phyloP scores from a whole-genome alignment of 129 eudicot genomes.

The Artemisia tridentata region DNA sequence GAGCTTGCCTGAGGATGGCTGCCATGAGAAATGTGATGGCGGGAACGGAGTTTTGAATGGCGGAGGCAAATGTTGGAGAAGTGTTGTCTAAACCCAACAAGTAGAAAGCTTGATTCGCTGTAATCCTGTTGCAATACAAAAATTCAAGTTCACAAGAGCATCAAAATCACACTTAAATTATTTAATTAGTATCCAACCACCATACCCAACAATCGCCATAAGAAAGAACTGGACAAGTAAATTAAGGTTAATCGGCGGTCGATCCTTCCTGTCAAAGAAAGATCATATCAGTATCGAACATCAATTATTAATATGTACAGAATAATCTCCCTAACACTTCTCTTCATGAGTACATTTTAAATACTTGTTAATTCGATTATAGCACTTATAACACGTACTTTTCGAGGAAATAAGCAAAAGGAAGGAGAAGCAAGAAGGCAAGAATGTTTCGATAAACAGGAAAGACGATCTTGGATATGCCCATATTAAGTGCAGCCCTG shows the following conservation, averaged over 20 bases:
- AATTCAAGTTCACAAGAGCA: background rate
- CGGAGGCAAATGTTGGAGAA: conserved; percentile 96
- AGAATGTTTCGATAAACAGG: conserved; percentile 89
- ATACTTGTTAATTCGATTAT: background rate
- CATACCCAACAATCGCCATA: conserved; percentile 93
- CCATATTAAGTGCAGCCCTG: conserved; percentile 98
- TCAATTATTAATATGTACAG: background rate
- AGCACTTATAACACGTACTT: conserved; percentile 52
- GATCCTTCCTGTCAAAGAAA: conserved; percentile 62
- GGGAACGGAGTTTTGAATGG: conserved; percentile 93
- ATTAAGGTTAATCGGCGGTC: conserved; percentile 67
- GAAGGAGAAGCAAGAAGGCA: conserved; percentile 79
- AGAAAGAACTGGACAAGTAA: conserved; percentile 87
- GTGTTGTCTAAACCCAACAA: conserved; percentile 89
- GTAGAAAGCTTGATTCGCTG: conserved; percentile 96
- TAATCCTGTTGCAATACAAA: conserved; percentile 48
- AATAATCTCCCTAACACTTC: background rate
- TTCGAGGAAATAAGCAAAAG: conserved; percentile 96
- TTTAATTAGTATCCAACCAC: too few relatives aligned
- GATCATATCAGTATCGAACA: background rate
- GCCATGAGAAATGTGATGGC: conserved; percentile 98
- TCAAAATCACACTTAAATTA: background rate
- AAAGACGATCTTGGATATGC: conserved; percentile 93
- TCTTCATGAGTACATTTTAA: background rate
- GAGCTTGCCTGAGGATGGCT: conserved; percentile 57